phyloP scores from a whole-genome alignment of 345 rosid species.

The Laguncularia racemosa region DNA sequence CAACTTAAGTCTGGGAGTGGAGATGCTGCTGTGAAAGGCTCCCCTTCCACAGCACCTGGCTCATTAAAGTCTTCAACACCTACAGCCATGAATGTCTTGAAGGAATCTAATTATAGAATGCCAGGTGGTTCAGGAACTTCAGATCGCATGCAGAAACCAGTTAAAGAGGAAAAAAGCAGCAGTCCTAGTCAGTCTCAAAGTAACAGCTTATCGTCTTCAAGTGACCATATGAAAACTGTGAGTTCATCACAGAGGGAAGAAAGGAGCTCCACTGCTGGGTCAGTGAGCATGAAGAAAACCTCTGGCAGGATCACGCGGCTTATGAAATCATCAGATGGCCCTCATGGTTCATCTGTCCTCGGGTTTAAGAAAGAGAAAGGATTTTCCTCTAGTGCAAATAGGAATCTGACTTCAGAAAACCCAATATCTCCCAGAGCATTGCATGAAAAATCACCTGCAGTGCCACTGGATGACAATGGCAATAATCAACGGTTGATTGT shows the following conservation, averaged over 20 bases:
- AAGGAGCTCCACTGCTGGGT: conserved; percentile 58
- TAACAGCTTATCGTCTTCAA: conserved; percentile 62
- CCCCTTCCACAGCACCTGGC: conserved; percentile 45
- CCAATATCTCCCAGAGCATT: conserved; percentile 31
- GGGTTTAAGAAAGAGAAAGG: conserved; percentile 40
- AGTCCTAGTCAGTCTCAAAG: conserved; percentile 80
- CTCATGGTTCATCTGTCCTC: conserved; percentile 25
- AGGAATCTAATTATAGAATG: conserved; percentile 49
- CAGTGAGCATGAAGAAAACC: conserved; percentile 22
- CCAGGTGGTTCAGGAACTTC: conserved; percentile 22
- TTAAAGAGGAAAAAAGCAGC: conserved; percentile 70
- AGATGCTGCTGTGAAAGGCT: conserved; percentile 40
- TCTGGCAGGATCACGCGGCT: conserved; percentile 41
- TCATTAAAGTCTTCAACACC: conserved; percentile 44
- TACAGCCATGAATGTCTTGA: conserved; percentile 27
- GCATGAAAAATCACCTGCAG: conserved; percentile 46
- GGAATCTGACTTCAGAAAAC: conserved; percentile 49
- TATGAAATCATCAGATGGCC: conserved; percentile 50
- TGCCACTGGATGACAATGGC: conserved; percentile 32
- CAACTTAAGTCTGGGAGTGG: conserved; percentile 40
- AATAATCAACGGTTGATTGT: conserved; percentile 61
- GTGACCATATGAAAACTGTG: conserved; percentile 50
- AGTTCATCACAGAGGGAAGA: conserved; percentile 50
- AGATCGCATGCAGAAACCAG: conserved; percentile 29
- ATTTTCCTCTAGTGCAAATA: conserved; percentile 36